Percentiles rank a stretch among this genome's conserved stretches.
Conservation (phyloP, 805 yeast genomes). For the Hyphopichia homilentoma region DNA sequence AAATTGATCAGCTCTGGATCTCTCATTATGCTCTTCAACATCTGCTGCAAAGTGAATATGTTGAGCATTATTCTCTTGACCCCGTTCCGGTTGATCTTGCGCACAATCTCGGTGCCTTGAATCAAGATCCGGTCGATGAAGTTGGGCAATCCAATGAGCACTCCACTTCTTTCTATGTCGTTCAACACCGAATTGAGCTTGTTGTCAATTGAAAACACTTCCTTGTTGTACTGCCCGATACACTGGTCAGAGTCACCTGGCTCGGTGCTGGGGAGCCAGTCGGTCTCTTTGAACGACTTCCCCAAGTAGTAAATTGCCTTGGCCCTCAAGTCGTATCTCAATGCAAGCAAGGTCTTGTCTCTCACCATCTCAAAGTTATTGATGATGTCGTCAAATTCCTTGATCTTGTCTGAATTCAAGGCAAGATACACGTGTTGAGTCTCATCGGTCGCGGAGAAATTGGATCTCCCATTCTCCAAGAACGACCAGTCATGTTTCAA, state of each 20-base stretch:
- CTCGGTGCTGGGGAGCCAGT: slow-evolving; percentile 49
- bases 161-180: slow-evolving; percentile 23
- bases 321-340: slow-evolving; percentile 56
- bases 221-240: slow-evolving; percentile 49
- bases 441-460: slow-evolving; percentile 13
- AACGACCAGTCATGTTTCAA: slow-evolving; percentile 40
- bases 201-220: slow-evolving; percentile 44
- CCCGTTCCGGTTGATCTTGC: slow-evolving; percentile 54
- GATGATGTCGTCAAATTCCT: slow-evolving; percentile 35
- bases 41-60: slow-evolving; percentile 64
- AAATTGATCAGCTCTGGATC: slow-evolving; percentile 55
- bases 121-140: slow-evolving; percentile 52
- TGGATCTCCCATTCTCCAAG: slow-evolving; percentile 34
- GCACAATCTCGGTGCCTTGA: slow-evolving; percentile 47
- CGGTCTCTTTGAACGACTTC: slow-evolving; percentile 44
- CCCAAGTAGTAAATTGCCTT: slow-evolving; percentile 51
- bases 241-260: slow-evolving; percentile 59
- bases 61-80: slow-evolving; percentile 56
- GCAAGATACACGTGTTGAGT: slow-evolving; percentile 27
- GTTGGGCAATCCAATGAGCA: slow-evolving; percentile 45
- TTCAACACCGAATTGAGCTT: slow-evolving; percentile 34
- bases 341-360: slow-evolving; percentile 39
- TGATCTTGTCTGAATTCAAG: slow-evolving; percentile 24
- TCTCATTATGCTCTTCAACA: slow-evolving; percentile 54
- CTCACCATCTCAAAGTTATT: slow-evolving; percentile 30